A percentile compares a stretch with the other conserved stretches of the same genome.
phyloP scores from a whole-genome alignment of 148 eudicot genomes.

The Gaultheria prostrata region DNA sequence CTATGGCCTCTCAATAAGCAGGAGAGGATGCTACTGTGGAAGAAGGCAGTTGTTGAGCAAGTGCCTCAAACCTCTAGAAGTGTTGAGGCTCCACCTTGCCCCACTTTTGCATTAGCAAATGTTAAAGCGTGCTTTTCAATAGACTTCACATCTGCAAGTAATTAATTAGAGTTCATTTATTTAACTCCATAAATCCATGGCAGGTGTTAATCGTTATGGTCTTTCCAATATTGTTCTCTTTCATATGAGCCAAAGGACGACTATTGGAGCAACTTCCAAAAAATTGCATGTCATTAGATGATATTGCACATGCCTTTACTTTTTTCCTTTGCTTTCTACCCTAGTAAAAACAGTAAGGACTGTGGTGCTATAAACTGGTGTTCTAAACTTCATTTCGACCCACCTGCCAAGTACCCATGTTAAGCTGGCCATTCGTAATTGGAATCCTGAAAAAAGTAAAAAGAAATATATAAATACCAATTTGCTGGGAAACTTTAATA shows the following conservation, averaged over 20 bases:
- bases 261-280: background rate
- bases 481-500: conserved; percentile 6
- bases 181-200: background rate
- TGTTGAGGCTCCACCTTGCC: background rate
- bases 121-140: background rate
- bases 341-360: background rate
- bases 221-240: background rate
- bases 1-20: no score
- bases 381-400: background rate
- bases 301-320: background rate
- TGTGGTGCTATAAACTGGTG: background rate
- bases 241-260: background rate
- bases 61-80: background rate
- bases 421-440: conserved; percentile 78
- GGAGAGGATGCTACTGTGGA: no score
- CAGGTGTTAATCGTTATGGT: background rate
- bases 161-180: background rate
- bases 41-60: no score
- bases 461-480: conserved; percentile 7
- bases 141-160: background rate
- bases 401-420: conserved; percentile 99
- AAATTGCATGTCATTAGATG: background rate
- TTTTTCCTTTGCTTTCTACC: background rate
- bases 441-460: conserved; percentile 62
- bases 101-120: background rate